Evolutionary conservation across 2,329 filamentous ascomycete genomes (phyloP), one percentile per base, ranked within the genome.

Genomic region (Alternaria angustiovoidea): DNA sequence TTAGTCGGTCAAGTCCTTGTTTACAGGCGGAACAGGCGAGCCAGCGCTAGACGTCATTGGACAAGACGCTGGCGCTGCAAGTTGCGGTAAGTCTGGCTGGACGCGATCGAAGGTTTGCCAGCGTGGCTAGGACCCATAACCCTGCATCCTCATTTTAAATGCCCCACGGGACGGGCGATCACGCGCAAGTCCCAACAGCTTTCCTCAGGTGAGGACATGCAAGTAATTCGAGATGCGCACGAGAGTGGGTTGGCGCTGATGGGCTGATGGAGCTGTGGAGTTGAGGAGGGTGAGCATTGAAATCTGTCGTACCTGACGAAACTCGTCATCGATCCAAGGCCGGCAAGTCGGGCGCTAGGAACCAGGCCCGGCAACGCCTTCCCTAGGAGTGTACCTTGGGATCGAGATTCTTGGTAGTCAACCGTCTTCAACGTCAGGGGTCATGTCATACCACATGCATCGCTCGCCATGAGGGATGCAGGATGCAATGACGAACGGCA

Each of bases 1-100:
- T 64, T 57, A 49, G 59, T 58, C 61, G 55, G 57, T 67, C 63
- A 66, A 43, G 54, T 61, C 57, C 58, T 60, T 56, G 61, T 61
- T 67, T 63, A 62, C 61, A 52, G 65, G 62, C 64, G 63, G 44
- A 59, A 57, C 56, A 66, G 42, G 59, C 51, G 57, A 63, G 57
- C 53, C 38, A 61, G 57, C 55, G 52, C 28, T 49, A 42, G 56
- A 61, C 63, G 62, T 65, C 55, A 71, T 71, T 69, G 67, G 67
- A 54, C 60, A 44, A 22, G 24, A 8, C 28, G 54, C 38, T 36
- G 51, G 51, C 44, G 43, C 38, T 43, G 57, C 54, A 44, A 52
- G 36, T 47, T 58, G 62, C 61, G 53, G 57, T 51, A 63, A 64
- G 44, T 58, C 56, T 59, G 62, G 57, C 59, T 57, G 59, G 46